Conservation (phyloP, 129 eudicot genomes). For the Erigeron canadensis region DNA sequence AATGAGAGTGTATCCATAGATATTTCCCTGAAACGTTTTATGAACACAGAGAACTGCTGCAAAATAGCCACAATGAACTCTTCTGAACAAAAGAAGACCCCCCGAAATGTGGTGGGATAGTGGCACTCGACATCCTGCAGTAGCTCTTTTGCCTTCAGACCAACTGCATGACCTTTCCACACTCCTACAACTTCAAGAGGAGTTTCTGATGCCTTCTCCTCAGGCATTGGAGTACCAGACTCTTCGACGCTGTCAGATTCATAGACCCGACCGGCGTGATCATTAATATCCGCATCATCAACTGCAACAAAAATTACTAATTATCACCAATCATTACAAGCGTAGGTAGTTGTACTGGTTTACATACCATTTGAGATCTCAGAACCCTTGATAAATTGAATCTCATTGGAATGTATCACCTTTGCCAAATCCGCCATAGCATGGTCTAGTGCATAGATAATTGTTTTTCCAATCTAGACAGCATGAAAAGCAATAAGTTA, state of each 20-base stretch:
- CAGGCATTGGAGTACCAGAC: background rate
- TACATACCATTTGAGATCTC: constrained; percentile 10
- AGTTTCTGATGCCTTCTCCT: background rate
- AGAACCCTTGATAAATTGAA: background rate
- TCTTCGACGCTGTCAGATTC: background rate
- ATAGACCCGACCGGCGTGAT: background rate
- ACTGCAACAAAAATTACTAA: background rate
- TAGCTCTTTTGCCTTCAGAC: constrained; percentile 1
- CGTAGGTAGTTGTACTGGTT: background rate
- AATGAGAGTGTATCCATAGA: background rate
- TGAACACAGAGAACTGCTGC: too few relatives aligned
- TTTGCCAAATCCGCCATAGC: constrained; percentile 4
- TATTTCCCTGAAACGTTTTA: background rate
- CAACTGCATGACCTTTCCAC: constrained; percentile 6
- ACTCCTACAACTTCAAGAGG: background rate
- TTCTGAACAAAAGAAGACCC: background rate
- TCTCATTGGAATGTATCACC: background rate
- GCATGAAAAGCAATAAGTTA: constrained; percentile 3
- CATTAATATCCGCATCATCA: background rate
- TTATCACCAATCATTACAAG: background rate
- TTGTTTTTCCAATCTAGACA: background rate
- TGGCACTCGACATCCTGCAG: background rate
- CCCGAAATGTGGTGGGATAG: background rate
- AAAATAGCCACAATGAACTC: background rate
- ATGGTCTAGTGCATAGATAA: constrained; percentile 7